A percentile compares a stretch with the other conserved stretches of the same genome.
Evolutionary conservation across 2,329 filamentous ascomycete species (phyloP).

Genomic region (Sporothrix dimorphospora): DNA sequence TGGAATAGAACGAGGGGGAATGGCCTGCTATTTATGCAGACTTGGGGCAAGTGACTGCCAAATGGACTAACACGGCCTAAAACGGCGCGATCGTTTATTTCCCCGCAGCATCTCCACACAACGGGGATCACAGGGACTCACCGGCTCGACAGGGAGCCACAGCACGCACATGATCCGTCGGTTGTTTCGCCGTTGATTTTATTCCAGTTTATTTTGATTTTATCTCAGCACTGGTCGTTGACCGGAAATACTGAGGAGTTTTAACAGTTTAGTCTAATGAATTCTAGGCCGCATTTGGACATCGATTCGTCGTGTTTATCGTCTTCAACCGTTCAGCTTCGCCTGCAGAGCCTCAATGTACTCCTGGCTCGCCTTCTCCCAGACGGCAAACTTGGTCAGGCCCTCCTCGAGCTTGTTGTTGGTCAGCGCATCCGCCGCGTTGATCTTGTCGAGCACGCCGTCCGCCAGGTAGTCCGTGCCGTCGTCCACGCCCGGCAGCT

Average conservation of each 20-base stretch:
- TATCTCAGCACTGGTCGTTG: background rate
- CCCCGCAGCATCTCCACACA: slow-evolving; percentile 5
- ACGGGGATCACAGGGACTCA: background rate
- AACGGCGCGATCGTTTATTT: background rate
- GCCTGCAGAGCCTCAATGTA: slow-evolving; percentile 19
- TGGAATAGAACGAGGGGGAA: background rate
- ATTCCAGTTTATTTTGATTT: too few relatives aligned
- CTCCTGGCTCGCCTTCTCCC: slow-evolving; percentile 14
- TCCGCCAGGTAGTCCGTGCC: slow-evolving; percentile 9
- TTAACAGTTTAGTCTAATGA: background rate
- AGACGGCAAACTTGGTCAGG: slow-evolving; percentile 1
- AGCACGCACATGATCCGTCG: background rate
- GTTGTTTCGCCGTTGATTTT: background rate
- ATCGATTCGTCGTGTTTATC: background rate
- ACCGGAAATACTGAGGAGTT: background rate
- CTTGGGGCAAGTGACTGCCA: background rate
- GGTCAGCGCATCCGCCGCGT: slow-evolving; percentile 12
- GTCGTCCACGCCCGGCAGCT: background rate
- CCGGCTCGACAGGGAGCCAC: background rate
- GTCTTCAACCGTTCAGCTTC: background rate
- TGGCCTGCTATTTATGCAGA: slow-evolving; percentile 15
- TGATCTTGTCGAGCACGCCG: slow-evolving; percentile 16
- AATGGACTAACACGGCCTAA: background rate
- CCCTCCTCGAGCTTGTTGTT: slow-evolving; percentile 22
- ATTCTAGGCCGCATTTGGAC: background rate